Percentiles rank a stretch among this genome's conserved stretches.
Conservation (phyloP, 192 early-diverging fungal genomes). For the Rhizoclosmatium globosum region DNA sequence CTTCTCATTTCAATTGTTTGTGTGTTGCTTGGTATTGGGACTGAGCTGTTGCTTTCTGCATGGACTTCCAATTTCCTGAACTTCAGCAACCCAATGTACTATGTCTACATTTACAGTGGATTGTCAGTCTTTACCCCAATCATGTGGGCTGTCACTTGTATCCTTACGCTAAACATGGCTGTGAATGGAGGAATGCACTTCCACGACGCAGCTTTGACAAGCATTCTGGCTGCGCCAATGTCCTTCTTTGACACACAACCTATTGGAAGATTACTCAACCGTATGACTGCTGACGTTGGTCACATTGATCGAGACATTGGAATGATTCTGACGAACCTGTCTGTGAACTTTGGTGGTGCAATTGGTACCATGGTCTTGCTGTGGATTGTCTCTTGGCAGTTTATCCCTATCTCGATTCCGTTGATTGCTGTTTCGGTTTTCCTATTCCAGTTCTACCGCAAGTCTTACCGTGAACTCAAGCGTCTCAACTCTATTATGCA, state of each 20-base stretch:
- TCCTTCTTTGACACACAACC: constrained; percentile 69
- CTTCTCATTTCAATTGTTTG: neutral
- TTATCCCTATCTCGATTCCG: neutral
- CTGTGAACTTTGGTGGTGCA: neutral
- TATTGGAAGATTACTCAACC: constrained; percentile 73
- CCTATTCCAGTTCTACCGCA: constrained; percentile 37
- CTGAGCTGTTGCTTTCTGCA: neutral
- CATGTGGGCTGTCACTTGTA: neutral
- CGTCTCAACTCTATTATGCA: constrained; percentile 37
- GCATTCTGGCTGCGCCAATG: constrained; percentile 62
- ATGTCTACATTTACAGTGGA: constrained; percentile 19
- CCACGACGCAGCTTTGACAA: constrained; percentile 56
- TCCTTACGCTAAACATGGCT: neutral
- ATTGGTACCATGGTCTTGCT: neutral
- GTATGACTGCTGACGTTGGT: constrained; percentile 31
- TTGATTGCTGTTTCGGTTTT: neutral
- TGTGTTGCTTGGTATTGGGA: neutral
- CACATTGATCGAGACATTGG: neutral
- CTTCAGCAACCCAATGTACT: neutral
- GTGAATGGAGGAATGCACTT: neutral
- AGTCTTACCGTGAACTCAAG: constrained; percentile 44
- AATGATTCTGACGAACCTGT: neutral
- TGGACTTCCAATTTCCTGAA: constrained; percentile 13
- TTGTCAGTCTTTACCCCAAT: neutral
- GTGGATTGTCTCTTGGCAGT: neutral